Percentiles rank a stretch among this genome's conserved stretches.
Evolutionary conservation across 2,329 filamentous ascomycete genomes (phyloP).

Genomic region (Sclerotiophoma versabilis): DNA sequence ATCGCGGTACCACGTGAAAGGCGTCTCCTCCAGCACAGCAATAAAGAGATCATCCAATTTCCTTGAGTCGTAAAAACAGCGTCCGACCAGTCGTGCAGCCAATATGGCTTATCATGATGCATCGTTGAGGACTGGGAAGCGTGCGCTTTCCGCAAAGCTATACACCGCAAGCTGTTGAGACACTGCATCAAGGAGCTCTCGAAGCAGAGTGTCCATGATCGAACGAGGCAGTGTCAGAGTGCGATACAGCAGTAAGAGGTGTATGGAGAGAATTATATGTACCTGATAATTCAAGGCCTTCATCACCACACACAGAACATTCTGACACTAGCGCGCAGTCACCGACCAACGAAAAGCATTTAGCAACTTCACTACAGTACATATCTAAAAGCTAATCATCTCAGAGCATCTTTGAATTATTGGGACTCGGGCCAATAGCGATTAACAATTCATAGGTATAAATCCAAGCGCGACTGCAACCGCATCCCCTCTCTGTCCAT

Average conservation of each 20-base stretch:
- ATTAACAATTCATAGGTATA: slow-evolving; percentile 15
- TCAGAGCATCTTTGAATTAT: slow-evolving; percentile 1
- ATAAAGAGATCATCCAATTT: slow-evolving; percentile 4
- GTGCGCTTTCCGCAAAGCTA: slow-evolving; percentile 8
- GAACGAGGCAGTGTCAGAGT: neutral
- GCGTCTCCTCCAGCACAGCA: slow-evolving; percentile 11
- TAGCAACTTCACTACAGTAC: neutral
- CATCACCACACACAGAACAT: neutral
- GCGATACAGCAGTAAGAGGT: neutral
- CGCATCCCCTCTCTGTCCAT: neutral
- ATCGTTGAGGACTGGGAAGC: slow-evolving; percentile 10
- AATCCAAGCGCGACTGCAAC: neutral
- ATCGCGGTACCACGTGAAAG: neutral
- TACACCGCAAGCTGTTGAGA: slow-evolving; percentile 3
- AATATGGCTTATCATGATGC: slow-evolving; percentile 9
- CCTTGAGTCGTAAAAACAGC: slow-evolving; percentile 5
- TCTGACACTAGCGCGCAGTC: neutral
- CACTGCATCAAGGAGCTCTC: slow-evolving; percentile 15
- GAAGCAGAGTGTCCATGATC: slow-evolving; percentile 16
- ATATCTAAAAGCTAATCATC: neutral
- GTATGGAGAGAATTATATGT: neutral
- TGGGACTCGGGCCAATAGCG: neutral
- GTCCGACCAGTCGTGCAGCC: slow-evolving; percentile 6
- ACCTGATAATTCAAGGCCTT: neutral
- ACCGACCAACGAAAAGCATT: neutral